phyloP scores from a whole-genome alignment of 306 rosid genomes.

The Cicer pinnatifidum region DNA sequence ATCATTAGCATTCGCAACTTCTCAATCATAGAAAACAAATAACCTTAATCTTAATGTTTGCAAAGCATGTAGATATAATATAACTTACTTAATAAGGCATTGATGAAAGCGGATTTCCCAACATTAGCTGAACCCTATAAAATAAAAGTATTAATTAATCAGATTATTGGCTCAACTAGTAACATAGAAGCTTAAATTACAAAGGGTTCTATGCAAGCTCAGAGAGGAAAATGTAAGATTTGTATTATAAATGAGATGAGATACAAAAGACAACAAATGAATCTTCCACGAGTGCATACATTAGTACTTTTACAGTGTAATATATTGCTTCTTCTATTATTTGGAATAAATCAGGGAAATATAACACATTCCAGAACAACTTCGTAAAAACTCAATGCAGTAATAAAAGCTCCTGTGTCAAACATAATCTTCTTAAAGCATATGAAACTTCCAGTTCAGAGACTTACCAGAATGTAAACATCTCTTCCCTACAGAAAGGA shows the following conservation, averaged over 20 bases:
- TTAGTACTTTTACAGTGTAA: neutral
- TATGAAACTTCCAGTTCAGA: conserved; percentile 45
- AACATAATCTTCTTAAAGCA: conserved; percentile 41
- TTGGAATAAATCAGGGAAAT: conserved; percentile 9
- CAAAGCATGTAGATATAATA: conserved; percentile 27
- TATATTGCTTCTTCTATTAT: conserved; percentile 28
- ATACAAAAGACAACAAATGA: neutral
- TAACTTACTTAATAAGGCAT: conserved; percentile 83
- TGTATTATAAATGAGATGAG: neutral
- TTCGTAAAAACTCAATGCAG: conserved; percentile 22
- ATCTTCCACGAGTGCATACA: conserved; percentile 32
- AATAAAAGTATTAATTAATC: conserved; percentile 34
- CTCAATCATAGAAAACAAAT: conserved; percentile 25
- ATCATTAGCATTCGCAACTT: conserved; percentile 24
- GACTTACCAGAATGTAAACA: conserved; percentile 85
- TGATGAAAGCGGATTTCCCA: conserved; percentile 95
- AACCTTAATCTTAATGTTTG: conserved; percentile 14
- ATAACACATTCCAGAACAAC: conserved; percentile 27
- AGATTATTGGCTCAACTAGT: neutral
- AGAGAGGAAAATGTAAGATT: conserved; percentile 1
- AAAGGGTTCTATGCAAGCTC: neutral
- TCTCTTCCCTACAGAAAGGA: conserved; percentile 82
- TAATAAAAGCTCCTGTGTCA: conserved; percentile 35
- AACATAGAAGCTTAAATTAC: conserved; percentile 7
- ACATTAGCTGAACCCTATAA: conserved; percentile 93